Conservation (phyloP, 495 filamentous ascomycete species). For the Penicillium verhagenii region DNA sequence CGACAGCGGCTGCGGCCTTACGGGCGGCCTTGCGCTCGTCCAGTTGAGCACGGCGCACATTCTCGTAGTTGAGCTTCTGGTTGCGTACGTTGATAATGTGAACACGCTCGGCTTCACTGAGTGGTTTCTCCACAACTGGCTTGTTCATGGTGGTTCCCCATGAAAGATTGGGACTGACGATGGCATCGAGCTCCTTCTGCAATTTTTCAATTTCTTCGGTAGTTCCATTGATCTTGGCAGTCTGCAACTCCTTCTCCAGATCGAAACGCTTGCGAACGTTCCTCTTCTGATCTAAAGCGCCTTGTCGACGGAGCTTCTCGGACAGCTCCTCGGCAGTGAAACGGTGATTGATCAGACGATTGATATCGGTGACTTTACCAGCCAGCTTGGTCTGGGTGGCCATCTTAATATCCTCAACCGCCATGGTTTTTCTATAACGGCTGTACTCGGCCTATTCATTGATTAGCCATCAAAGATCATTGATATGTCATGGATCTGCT, state of each 20-base stretch:
- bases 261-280: conserved; percentile 62
- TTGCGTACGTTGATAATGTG: conserved; percentile 74
- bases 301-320: conserved; percentile 69
- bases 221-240: conserved; percentile 63
- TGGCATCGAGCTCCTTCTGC: conserved; percentile 64
- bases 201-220: conserved; percentile 56
- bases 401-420: conserved; percentile 66
- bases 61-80: conserved; percentile 73
- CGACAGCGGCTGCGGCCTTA: conserved; percentile 54
- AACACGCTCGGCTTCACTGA: conserved; percentile 69
- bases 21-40: conserved; percentile 68
- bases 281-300: conserved; percentile 57
- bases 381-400: conserved; percentile 65
- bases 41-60: conserved; percentile 80
- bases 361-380: conserved; percentile 78
- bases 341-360: conserved; percentile 67
- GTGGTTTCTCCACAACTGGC: conserved; percentile 38
- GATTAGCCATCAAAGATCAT: conserved; percentile 23
- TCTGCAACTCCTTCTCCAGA: conserved; percentile 58
- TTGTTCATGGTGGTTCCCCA: conserved; percentile 60
- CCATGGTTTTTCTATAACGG: conserved; percentile 75
- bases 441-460: conserved; percentile 66
- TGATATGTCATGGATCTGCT: conserved; percentile 10
- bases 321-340: conserved; percentile 81
- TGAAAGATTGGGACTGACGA: conserved; percentile 67